These are phyloP conservation scores for Cinnamomum chago DNA, from an alignment of 164 flowering plant genomes.

Conservation along the genomic window DNA sequence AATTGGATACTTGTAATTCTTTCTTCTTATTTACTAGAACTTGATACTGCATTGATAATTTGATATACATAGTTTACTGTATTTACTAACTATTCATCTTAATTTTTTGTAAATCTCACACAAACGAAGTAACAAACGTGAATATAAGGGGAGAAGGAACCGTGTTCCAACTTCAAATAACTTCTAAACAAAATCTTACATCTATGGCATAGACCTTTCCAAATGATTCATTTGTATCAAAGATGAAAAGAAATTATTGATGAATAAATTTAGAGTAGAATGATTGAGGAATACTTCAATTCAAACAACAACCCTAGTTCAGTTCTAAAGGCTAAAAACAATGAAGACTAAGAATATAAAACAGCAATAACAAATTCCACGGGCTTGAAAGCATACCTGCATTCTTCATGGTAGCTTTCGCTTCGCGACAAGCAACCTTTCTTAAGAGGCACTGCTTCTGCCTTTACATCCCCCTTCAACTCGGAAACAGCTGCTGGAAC, in stretches of 20 bases:
- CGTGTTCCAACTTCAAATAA: background rate
- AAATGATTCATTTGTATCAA: too few species aligned
- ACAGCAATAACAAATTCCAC: background rate
- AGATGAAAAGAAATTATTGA: background rate
- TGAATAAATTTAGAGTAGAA: too few species aligned
- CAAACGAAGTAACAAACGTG: too few species aligned
- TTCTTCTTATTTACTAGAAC: too few species aligned
- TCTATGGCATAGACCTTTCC: background rate
- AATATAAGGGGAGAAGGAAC: background rate
- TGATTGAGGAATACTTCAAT: background rate
- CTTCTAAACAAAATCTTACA: background rate
- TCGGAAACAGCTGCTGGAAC: background rate
- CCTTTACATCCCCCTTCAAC: constrained; percentile 4
- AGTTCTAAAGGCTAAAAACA: background rate
- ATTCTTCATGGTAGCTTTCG: constrained; percentile 45
- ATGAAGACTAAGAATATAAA: background rate
- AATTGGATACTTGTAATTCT: too few species aligned
- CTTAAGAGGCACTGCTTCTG: constrained; percentile 12
- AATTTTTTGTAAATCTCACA: too few species aligned
- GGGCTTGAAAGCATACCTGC: constrained; percentile 42
- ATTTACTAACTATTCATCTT: too few species aligned
- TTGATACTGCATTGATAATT: too few species aligned
- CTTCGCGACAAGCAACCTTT: constrained; percentile 36
- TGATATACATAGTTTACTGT: too few species aligned
- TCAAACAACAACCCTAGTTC: background rate